A percentile compares a stretch with the other conserved stretches of the same genome.
Conservation (phyloP, 2,329 filamentous ascomycete species). For the Nothopassalora personata region DNA sequence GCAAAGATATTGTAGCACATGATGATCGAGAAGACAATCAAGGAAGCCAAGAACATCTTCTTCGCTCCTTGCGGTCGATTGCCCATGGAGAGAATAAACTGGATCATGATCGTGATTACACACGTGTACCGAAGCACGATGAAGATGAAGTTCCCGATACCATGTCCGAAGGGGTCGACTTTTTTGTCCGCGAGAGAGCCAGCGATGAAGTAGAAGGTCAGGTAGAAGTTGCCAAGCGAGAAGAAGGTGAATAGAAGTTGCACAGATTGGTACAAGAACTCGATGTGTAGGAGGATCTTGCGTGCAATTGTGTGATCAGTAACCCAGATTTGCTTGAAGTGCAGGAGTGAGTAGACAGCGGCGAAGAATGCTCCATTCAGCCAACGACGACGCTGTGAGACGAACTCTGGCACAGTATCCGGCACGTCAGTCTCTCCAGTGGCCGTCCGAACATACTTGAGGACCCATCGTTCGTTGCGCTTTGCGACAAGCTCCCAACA, state of each 20-base stretch:
- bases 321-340: conserved; percentile 86
- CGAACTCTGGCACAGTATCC: conserved; percentile 93
- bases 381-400: conserved; percentile 93
- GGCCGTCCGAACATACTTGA: conserved; percentile 96
- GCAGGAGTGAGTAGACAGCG: conserved; percentile 92
- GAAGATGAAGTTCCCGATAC: conserved; percentile 80
- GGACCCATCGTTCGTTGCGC: conserved; percentile 86
- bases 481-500: conserved; percentile 97
- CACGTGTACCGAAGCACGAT: conserved; percentile 77
- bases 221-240: conserved; percentile 94
- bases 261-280: conserved; percentile 92
- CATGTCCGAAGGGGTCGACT: conserved; percentile 87
- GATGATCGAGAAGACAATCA: conserved; percentile 87
- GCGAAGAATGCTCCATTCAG: conserved; percentile 98
- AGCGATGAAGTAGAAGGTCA: conserved; percentile 97
- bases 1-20: conserved; percentile 95
- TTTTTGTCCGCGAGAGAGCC: conserved; percentile 74
- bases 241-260: conserved; percentile 95
- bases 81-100: conserved; percentile 94
- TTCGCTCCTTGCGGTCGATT: conserved; percentile 94
- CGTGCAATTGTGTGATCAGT: conserved; percentile 87
- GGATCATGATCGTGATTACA: conserved; percentile 81
- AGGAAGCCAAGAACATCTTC: conserved; percentile 79
- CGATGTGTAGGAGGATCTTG: conserved; percentile 87
- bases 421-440: conserved; percentile 95